Percentiles rank a stretch among this genome's conserved stretches.
These are phyloP conservation scores for Verbascum thapsus DNA, from an alignment of 257 asterid genomes.

Conservation along the genomic window DNA sequence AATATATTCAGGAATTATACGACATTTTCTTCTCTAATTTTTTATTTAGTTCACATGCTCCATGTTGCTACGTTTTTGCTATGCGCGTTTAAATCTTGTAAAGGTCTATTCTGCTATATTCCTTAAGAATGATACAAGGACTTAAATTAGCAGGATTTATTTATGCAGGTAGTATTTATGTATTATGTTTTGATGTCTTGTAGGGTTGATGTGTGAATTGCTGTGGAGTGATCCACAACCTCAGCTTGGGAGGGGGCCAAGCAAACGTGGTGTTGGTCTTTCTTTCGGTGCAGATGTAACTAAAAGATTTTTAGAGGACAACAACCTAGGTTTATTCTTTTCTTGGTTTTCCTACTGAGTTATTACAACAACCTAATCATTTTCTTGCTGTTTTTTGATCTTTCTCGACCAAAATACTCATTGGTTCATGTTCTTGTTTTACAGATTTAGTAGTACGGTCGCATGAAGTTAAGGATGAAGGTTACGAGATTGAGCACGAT, in stretches of 20 bases:
- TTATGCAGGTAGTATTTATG: slow-evolving; percentile 26
- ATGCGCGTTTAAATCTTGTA: slow-evolving; percentile 6
- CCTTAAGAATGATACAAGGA: neutral
- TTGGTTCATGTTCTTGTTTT: slow-evolving; percentile 14
- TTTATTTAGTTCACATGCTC: slow-evolving; percentile 3
- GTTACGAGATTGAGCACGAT: slow-evolving; percentile 93
- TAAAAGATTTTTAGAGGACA: slow-evolving; percentile 85
- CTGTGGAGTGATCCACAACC: slow-evolving; percentile 99
- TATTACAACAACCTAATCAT: slow-evolving; percentile 1
- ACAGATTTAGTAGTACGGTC: slow-evolving; percentile 98
- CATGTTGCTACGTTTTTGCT: neutral
- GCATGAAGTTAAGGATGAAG: slow-evolving; percentile 99
- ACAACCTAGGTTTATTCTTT: slow-evolving; percentile 64
- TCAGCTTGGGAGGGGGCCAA: slow-evolving; percentile 97
- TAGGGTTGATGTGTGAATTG: slow-evolving; percentile 97
- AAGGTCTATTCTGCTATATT: too few species aligned
- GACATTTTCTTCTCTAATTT: slow-evolving; percentile 2
- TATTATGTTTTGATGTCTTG: slow-evolving; percentile 28
- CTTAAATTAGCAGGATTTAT: neutral
- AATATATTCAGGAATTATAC: neutral
- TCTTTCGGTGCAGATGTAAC: slow-evolving; percentile 92
- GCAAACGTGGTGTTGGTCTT: slow-evolving; percentile 99
- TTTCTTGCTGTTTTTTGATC: slow-evolving; percentile 1
- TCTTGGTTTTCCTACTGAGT: slow-evolving; percentile 16
- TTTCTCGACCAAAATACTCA: slow-evolving; percentile 11